Evolutionary conservation across 2,329 filamentous ascomycete genomes (phyloP).

Genomic region (Fusarium compactum): DNA sequence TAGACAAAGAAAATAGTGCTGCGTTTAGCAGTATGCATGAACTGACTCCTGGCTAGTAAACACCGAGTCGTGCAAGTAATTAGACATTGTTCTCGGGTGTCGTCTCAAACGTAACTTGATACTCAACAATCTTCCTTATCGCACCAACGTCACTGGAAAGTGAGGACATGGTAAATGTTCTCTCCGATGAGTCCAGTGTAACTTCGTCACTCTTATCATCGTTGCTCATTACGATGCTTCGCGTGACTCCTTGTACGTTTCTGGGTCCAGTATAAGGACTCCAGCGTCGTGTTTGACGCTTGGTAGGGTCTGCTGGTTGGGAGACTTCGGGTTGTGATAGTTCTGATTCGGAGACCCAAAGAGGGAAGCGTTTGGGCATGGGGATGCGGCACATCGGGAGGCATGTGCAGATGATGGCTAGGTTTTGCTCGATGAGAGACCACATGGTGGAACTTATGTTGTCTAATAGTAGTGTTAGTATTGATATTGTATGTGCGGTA

Average conservation of each 20-base stretch:
- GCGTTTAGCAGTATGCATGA: background rate
- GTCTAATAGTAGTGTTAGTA: constrained; percentile 33
- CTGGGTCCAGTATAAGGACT: constrained; percentile 50
- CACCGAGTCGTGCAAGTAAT: background rate
- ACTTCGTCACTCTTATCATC: constrained; percentile 53
- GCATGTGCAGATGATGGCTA: constrained; percentile 56
- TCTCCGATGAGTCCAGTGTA: constrained; percentile 47
- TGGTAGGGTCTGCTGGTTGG: constrained; percentile 9
- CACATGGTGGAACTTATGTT: constrained; percentile 54
- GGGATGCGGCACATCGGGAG: constrained; percentile 56
- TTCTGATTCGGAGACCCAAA: constrained; percentile 46
- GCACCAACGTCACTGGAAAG: constrained; percentile 36
- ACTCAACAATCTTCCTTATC: constrained; percentile 54
- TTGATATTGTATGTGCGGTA: background rate
- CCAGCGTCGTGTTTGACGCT: constrained; percentile 45
- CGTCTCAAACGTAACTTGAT: constrained; percentile 52
- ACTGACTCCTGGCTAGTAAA: background rate
- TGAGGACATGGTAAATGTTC: constrained; percentile 13
- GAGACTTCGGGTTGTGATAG: constrained; percentile 6
- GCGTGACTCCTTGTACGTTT: constrained; percentile 45
- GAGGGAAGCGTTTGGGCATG: constrained; percentile 54
- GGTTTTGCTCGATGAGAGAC: constrained; percentile 56
- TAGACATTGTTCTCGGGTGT: constrained; percentile 18
- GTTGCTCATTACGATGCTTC: constrained; percentile 45
- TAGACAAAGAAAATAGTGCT: background rate